Evolutionary conservation across 148 eudicot species (phyloP), one percentile per base, ranked within the genome.

Genomic region (Rhododendron mucronatum): DNA sequence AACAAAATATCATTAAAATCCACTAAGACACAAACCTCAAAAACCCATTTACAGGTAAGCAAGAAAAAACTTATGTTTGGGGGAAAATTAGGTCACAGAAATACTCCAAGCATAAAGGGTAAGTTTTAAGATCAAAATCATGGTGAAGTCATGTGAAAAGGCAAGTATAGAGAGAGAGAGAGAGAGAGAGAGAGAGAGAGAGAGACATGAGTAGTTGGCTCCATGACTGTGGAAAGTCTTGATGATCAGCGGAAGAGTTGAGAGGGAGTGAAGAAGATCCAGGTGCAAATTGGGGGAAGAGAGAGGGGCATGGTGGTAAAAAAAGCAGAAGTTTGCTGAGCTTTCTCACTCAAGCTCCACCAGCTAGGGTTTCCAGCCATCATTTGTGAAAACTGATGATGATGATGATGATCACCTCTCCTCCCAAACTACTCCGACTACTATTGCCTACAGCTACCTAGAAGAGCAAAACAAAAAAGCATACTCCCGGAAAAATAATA

Each of bases 281-380:
- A 57, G 57, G 35, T 15, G 51, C 75, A 61, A 78, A 61, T 28
- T 15, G 93, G 65, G 73, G 92, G 82, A 13, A 90, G 41, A 61
- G 89, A 78, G 63, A 90, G 77, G 90, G 90, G 86, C 83, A 87
- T 85, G 88, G 18, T 83, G 87, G 82, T 85, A 57, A 86, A 48
- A 48, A 76, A 85, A 1, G 57, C 47, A 80, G 88, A 86, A 53
- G 90, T 86, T 59, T 90, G 89, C 57, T 84, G 87, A 73, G 87
- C 61, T 33, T 90, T 84, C 83, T 73, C 48, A 53, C 90, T 92
- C 91, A 91, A 90, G 94, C 90, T 93, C 96, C 96, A 94, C 96
- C 95, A 94, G 86, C 88, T 93, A 94, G 98, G 95, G 96, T 92
- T 95, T 93, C 92, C 93, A 90, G 94, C 93, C 95, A 94, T 94